Evolutionary conservation across 495 filamentous ascomycete species (phyloP), one percentile per base, ranked within the genome.

Genomic region (Rostrohypoxylon terebratum): DNA sequence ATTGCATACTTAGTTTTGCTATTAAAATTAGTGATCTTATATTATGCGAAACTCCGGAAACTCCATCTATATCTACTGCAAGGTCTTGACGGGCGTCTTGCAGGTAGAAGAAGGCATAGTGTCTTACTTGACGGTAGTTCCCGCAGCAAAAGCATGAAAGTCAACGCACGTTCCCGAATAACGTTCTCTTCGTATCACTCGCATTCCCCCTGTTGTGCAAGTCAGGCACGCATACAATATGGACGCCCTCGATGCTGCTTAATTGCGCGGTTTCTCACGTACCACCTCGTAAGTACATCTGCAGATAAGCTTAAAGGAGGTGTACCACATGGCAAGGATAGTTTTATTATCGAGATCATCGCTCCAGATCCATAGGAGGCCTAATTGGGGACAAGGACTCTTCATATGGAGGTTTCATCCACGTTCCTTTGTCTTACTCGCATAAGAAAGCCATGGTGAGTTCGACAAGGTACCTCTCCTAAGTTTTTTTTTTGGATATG

Each of bases 111-210:
- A 67, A 40, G 63, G 31, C 45, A 50, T 45, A 59, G 18, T 40
- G 1, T 45, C 40, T 31, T 4, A 1, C 16, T 21, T 20, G 4
- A 63, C 16, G 50, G 44, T 25, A 25, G 38, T 31, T 55, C 28
- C 60, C 45, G 53, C 18, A 21, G 25, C 13, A 14, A 28, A 54
- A 54, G 33, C 28, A 54, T 54, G 14, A 51, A 47, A 28, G 36
- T 10, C 42, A 55, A 31, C 42, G 47, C 21, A 21, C 20, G 16
- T 11, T 21, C 28, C 60, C 60, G 60, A 38, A 21, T 0, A 28
- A 20, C 21, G 25, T 68, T 68, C n/a, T 59, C 59, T 53, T 47
- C 14, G 63, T 72, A 59, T 4, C 59, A 54, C 58, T 14, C 4
- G 10, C 33, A 45, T 16, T 48, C 28, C 21, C 45, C 33, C 33